Percentiles rank a stretch among this genome's conserved stretches.
Conservation (phyloP, 176 grass and related monocot species). For the Pharus latifolius region DNA sequence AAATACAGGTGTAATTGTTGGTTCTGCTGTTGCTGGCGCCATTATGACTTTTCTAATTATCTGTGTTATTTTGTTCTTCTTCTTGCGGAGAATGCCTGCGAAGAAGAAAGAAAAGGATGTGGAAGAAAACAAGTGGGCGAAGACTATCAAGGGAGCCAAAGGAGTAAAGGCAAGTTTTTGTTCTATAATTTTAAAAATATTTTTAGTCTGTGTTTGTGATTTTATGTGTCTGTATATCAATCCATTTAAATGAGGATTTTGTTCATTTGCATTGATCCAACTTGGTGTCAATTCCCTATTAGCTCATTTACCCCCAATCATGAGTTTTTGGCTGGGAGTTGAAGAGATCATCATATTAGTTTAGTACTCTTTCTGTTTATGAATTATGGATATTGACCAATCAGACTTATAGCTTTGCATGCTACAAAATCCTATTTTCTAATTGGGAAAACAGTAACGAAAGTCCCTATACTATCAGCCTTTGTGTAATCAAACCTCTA, state of each 20-base stretch:
- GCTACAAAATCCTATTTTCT: background rate
- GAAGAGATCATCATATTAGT: background rate
- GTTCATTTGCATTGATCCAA: background rate
- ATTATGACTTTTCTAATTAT: slow-evolving; percentile 46
- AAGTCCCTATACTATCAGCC: too few relatives aligned
- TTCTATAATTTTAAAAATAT: background rate
- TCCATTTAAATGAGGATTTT: background rate
- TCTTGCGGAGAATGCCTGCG: slow-evolving; percentile 54
- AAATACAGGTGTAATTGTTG: slow-evolving; percentile 44
- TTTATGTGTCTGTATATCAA: background rate
- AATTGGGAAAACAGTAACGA: too few relatives aligned
- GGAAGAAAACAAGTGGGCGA: slow-evolving; percentile 97
- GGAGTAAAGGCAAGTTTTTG: slow-evolving; percentile 55
- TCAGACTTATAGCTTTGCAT: background rate
- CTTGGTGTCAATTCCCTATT: background rate
- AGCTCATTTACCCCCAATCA: background rate
- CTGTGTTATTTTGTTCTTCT: slow-evolving; percentile 60
- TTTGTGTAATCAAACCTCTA: too few relatives aligned
- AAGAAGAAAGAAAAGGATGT: slow-evolving; percentile 74
- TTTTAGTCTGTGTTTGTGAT: background rate
- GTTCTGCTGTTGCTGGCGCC: slow-evolving; percentile 73
- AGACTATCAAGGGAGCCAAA: slow-evolving; percentile 82
- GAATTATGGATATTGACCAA: background rate
- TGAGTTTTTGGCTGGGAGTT: background rate
- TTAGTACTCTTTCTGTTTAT: too few relatives aligned